A percentile compares a stretch with the other conserved stretches of the same genome.
These are phyloP conservation scores for Candida sanyaensis DNA, from an alignment of 1,139 yeast genomes.

Conservation along the genomic window DNA sequence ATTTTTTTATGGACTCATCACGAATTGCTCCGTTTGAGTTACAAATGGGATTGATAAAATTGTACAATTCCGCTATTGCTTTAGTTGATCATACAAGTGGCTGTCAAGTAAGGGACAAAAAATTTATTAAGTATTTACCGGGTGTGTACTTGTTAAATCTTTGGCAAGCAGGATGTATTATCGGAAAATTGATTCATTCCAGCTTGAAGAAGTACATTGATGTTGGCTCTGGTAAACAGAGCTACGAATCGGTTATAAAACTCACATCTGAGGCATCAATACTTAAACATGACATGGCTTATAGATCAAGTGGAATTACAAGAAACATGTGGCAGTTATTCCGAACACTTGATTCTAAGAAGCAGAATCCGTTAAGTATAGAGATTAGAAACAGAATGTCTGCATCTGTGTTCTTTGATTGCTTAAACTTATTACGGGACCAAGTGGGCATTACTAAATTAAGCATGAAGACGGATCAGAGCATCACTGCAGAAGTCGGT, in stretches of 20 bases:
- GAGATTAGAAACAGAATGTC: constrained; percentile 82
- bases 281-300: constrained; percentile 88
- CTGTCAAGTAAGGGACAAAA: constrained; percentile 60
- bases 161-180: constrained; percentile 91
- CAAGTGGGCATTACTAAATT: constrained; percentile 82
- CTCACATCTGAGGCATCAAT: constrained; percentile 80
- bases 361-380: constrained; percentile 41
- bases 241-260: constrained; percentile 69
- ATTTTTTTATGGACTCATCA: constrained; percentile 73
- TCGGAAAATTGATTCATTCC: constrained; percentile 78
- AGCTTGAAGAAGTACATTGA: constrained; percentile 68
- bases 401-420: constrained; percentile 90
- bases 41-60: constrained; percentile 71
- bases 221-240: constrained; percentile 67
- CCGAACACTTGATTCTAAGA: constrained; percentile 53
- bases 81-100: constrained; percentile 66
- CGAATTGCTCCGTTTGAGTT: constrained; percentile 60
- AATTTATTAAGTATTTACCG: constrained; percentile 76
- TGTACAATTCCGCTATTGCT: constrained; percentile 77
- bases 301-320: constrained; percentile 91
- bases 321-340: constrained; percentile 91
- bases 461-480: constrained; percentile 35
- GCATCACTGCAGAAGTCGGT: constrained; percentile 17
- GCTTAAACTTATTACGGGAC: constrained; percentile 78
- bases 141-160: constrained; percentile 77